Percentiles rank a stretch among this genome's conserved stretches.
Conservation (phyloP, 2,329 filamentous ascomycete species). For the Monilinia fructigena region DNA sequence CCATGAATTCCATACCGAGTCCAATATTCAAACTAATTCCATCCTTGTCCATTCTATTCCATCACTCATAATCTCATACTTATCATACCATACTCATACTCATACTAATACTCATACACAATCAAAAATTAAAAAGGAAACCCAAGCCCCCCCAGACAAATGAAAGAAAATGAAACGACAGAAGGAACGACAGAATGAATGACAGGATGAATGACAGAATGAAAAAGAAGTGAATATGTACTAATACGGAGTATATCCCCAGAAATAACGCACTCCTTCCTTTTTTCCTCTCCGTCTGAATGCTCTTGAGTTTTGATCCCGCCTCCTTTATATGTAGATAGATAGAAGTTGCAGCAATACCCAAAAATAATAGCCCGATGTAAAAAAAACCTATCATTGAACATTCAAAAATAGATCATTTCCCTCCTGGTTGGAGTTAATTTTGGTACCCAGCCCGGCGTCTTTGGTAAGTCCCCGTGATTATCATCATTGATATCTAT, state of each 20-base stretch:
- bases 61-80: neutral
- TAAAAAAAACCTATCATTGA: conserved; percentile 33
- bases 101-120: neutral
- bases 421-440: conserved; percentile 64
- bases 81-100: neutral
- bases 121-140: neutral
- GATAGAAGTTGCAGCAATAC: too few relatives aligned
- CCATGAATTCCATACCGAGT: neutral
- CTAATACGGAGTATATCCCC: neutral
- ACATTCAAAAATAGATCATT: conserved; percentile 63
- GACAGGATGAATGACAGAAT: neutral
- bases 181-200: neutral
- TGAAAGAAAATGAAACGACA: neutral
- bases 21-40: neutral
- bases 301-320: neutral
- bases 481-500: neutral
- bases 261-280: neutral
- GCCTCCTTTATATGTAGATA: neutral
- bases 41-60: neutral
- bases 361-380: neutral
- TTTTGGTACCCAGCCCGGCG: conserved; percentile 61
- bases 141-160: neutral
- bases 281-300: neutral
- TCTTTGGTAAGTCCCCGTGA: conserved; percentile 40
- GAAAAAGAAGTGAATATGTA: neutral